Percentiles rank a stretch among this genome's conserved stretches.
Conservation (phyloP, 805 yeast genomes). For the Ascoidea rubescens region DNA sequence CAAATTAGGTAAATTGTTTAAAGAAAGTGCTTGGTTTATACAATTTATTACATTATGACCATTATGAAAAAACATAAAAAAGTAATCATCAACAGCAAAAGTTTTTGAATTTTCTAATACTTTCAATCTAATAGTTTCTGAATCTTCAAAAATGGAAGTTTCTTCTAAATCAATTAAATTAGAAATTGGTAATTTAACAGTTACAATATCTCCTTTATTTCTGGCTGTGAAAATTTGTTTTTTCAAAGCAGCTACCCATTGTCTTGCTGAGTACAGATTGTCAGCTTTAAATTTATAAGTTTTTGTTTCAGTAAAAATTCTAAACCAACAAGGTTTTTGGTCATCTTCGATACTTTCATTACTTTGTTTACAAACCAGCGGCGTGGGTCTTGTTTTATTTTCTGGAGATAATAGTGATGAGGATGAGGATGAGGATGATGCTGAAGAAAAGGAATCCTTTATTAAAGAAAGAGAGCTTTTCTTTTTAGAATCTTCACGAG, state of each 20-base stretch:
- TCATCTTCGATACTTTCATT: background rate
- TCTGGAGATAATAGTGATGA: conserved; percentile 2
- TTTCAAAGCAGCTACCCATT: conserved; percentile 67
- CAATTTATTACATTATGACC: conserved; percentile 29
- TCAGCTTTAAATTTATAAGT: conserved; percentile 63
- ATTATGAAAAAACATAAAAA: conserved; percentile 48
- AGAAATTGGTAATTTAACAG: conserved; percentile 61
- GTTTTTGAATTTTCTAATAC: conserved; percentile 41
- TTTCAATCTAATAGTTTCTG: conserved; percentile 43
- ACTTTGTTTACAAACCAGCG: background rate
- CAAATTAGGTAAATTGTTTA: background rate
- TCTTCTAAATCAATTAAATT: conserved; percentile 51
- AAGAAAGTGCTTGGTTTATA: conserved; percentile 24
- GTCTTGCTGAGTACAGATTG: conserved; percentile 53
- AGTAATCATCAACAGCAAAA: conserved; percentile 52
- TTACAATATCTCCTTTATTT: conserved; percentile 57
- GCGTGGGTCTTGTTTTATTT: background rate
- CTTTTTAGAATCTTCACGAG: too few species aligned
- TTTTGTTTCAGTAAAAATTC: conserved; percentile 41
- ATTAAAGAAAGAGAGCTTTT: conserved; percentile 6
- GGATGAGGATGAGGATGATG: conserved; percentile 8
- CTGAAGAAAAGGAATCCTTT: conserved; percentile 4
- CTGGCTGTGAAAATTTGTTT: conserved; percentile 66
- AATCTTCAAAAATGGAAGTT: conserved; percentile 38
- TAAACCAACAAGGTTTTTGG: conserved; percentile 31